Base-by-base conservation (phyloP, 129 eudicot species). In the Escallonia rubra region DNA sequence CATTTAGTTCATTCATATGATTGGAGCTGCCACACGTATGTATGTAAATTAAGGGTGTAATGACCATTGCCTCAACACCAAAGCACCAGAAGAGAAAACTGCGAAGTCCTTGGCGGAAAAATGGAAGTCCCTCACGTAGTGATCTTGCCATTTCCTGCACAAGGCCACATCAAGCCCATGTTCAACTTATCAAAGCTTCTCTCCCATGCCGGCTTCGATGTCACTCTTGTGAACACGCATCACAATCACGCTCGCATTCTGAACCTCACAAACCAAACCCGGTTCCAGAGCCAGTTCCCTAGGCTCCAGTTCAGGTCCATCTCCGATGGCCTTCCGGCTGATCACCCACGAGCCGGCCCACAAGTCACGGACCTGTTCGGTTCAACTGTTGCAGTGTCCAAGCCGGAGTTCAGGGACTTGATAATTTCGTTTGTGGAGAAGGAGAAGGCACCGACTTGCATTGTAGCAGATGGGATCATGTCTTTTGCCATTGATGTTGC, bases 131-230 rank as follows among this genome's bases (percentile, higher is more conserved):
- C 74, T 23, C 83, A 78, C 23, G 72, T 78, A 7, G 78, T 78
- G 41, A 46, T 72, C 34, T 54, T 72, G 8, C 78, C 75, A 2
- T 72, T 72, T 41, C 82, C 82, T 1, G 78, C 82, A 41, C 78
- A 72, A 63, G 82, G 78, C 67, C 78, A 72, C 63, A 43, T 72
- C 62, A 78, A 67, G 57, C 82, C 82, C 62, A 78, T 78, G 82
- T 66, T 72, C 63, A 49, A 67, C 66, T 34, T 78, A 45, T 74
- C 74, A 51, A 46, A 78, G 71, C 82, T 71, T 41, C 73, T 77
- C 61, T 51, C 61, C 65, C 66, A 54, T 10, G 74, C 71, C 43
- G 68, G 71, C 44, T 41, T 78, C 65, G 2, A 55, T 8, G 50
- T 72, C 50, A 66, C 70, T 61, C 67, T 78, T 62, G 39, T 78